These are phyloP conservation scores for Atractiella rhizophila DNA, from an alignment of 768 basidiomycete genomes.

Conservation along the genomic window DNA sequence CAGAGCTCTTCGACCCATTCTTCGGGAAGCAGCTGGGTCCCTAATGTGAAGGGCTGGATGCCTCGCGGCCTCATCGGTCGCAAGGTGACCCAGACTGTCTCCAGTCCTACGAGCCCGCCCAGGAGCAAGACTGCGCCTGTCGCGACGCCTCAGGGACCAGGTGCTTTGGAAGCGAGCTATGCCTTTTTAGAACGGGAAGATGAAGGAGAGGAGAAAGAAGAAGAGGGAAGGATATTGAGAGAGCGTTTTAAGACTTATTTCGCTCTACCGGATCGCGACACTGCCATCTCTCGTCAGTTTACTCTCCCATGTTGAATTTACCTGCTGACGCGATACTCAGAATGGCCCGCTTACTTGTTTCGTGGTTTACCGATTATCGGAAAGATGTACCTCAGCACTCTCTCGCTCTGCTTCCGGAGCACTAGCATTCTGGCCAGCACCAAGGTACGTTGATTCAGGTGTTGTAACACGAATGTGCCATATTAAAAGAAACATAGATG, in stretches of 20 bases:
- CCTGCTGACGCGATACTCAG: slow-evolving; percentile 26
- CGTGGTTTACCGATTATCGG: slow-evolving; percentile 73
- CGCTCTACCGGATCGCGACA: slow-evolving; percentile 70
- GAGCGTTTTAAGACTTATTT: slow-evolving; percentile 57
- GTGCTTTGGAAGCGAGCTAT: too few relatives aligned
- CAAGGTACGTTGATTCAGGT: slow-evolving; percentile 31
- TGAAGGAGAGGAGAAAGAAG: slow-evolving; percentile 18
- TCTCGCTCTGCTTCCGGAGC: slow-evolving; percentile 85
- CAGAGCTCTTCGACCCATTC: too few relatives aligned
- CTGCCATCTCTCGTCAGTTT: slow-evolving; percentile 56
- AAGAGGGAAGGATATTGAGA: slow-evolving; percentile 25
- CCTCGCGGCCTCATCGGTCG: too few relatives aligned
- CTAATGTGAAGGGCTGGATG: too few relatives aligned
- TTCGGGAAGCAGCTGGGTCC: too few relatives aligned
- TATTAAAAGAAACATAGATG: slow-evolving; percentile 36
- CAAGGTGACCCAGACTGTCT: too few relatives aligned
- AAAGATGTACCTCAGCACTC: slow-evolving; percentile 67
- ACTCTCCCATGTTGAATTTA: neutral
- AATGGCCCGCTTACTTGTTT: slow-evolving; percentile 72
- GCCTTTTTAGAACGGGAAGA: slow-evolving; percentile 39
- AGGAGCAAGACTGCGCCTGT: too few relatives aligned
- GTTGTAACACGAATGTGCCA: neutral
- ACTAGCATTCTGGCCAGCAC: slow-evolving; percentile 55
- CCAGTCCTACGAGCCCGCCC: too few relatives aligned
- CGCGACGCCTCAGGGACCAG: too few relatives aligned